Base-by-base conservation (phyloP, 2,329 filamentous ascomycete genomes). In the Teratosphaeriaceae sp. region DNA sequence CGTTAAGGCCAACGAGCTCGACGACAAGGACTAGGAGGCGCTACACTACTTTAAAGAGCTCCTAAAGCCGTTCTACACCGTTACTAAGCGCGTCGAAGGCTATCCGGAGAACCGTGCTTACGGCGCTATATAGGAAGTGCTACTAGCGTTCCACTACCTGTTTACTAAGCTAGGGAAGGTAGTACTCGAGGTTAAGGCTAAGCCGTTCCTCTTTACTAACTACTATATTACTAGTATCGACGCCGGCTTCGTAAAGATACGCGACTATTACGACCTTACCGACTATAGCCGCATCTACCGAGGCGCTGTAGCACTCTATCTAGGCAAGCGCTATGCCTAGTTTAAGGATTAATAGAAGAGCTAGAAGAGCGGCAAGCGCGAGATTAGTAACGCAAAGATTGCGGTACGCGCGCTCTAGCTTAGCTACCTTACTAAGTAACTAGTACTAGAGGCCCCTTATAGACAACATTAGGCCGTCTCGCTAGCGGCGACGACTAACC, bases 11-110 rank as follows among this genome's bases (percentile, higher is more conserved):
- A 30, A 44, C 23, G 21, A 24, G 27, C 37, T 44, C 11, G 37
- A 40, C 18, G 12, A 29, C 13, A 3, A 35, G 26, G 42, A 40
- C 26, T 44, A 23, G 42, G 15, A 44, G 6, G 37, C 40, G 15
- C 37, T 44, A 9, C 5, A 19, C 2, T 29, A 40, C 37, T 44
- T 44, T 27, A 22, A 23, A 15, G 21, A 44, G 27, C 29, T 44
- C n/a, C 21, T 44, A n/a, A 27, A 36, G 36, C 42, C 35, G 16
- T 44, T 44, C 22, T 26, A 36, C 12, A 34, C 16, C 7, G 30
- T 27, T 18, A 44, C 42, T 22, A 40, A 35, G 24, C 37, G 30
- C 21, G 36, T 44, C 36, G 30, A 44, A 40, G 42, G 38, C 3
- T 15, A 29, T 21, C 19, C 24, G 12, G 23, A 16, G 9, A 9